phyloP scores from a whole-genome alignment of 768 basidiomycete species.

The Pulveroboletus sp. region DNA sequence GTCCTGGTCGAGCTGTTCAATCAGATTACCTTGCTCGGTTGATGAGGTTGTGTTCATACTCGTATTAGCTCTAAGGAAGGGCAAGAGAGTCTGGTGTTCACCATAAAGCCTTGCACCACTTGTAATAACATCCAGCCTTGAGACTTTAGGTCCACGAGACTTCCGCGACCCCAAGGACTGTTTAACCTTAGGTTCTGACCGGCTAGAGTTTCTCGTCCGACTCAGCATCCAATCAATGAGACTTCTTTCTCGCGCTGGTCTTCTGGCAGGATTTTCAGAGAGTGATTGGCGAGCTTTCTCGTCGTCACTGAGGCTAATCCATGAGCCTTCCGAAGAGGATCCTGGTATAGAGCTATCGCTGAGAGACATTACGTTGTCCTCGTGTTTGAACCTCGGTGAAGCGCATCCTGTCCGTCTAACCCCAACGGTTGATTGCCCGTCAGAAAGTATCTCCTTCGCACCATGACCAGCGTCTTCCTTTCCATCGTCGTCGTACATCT shows the following conservation, averaged over 20 bases:
- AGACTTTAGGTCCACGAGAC: slow-evolving; percentile 4
- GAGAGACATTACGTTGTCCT: slow-evolving; percentile 21
- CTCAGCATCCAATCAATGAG: slow-evolving; percentile 70
- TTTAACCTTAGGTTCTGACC: slow-evolving; percentile 13
- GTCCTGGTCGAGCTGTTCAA: slow-evolving; percentile 6
- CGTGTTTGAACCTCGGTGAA: neutral
- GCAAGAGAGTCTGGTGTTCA: slow-evolving; percentile 37
- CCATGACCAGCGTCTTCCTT: neutral
- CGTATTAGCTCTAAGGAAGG: slow-evolving; percentile 25
- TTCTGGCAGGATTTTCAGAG: slow-evolving; percentile 18
- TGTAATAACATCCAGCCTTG: slow-evolving; percentile 36
- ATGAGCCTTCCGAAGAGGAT: slow-evolving; percentile 14
- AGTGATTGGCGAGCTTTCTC: slow-evolving; percentile 35
- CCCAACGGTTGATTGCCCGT: slow-evolving; percentile 13
- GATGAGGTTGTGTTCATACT: slow-evolving; percentile 3
- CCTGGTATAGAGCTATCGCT: slow-evolving; percentile 11
- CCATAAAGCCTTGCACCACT: slow-evolving; percentile 32
- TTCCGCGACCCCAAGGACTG: slow-evolving; percentile 11
- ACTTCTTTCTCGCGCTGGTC: slow-evolving; percentile 36
- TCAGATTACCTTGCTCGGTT: slow-evolving; percentile 10
- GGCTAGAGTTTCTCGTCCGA: slow-evolving; percentile 30
- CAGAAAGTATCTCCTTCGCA: slow-evolving; percentile 9
- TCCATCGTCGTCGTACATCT: neutral
- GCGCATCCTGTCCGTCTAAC: slow-evolving; percentile 20
- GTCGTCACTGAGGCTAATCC: slow-evolving; percentile 23